A percentile compares a stretch with the other conserved stretches of the same genome.
These are phyloP conservation scores for Sclerotinia subarctica DNA, from an alignment of 2,329 filamentous ascomycete species.

Conservation along the genomic window DNA sequence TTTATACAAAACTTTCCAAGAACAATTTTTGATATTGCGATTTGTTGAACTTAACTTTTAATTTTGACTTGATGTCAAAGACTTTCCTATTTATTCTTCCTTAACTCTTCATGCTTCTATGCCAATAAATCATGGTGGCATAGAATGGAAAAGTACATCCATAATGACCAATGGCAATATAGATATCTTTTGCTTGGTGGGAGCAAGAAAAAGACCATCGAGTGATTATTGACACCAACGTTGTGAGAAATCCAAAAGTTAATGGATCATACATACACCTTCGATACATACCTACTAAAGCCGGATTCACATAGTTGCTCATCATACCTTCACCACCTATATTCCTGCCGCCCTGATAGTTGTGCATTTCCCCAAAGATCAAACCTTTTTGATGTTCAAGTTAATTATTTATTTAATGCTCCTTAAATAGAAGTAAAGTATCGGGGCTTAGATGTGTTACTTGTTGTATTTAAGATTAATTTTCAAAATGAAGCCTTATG, in stretches of 20 bases:
- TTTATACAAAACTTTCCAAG: rapidly evolving
- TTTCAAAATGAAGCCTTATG: neutral
- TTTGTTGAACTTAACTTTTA: neutral
- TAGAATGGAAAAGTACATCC: neutral
- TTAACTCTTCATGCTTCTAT: neutral
- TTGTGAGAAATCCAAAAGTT: neutral
- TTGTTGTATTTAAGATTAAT: neutral
- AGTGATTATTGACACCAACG: neutral
- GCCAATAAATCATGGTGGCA: neutral
- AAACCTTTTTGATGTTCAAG: neutral
- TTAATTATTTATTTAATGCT: neutral
- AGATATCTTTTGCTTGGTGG: neutral
- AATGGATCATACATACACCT: neutral
- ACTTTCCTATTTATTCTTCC: rapidly evolving
- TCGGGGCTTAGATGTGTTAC: no score
- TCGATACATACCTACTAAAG: neutral
- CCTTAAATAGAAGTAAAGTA: neutral
- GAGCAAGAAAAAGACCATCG: neutral
- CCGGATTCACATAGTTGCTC: neutral
- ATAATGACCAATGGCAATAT: neutral
- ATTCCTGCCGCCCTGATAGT: no score
- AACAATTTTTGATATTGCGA: neutral
- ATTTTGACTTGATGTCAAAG: neutral
- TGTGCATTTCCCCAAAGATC: neutral
- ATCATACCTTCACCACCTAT: neutral